Base-by-base conservation (phyloP, 2,329 filamentous ascomycete genomes). In the Microdochium paspali region DNA sequence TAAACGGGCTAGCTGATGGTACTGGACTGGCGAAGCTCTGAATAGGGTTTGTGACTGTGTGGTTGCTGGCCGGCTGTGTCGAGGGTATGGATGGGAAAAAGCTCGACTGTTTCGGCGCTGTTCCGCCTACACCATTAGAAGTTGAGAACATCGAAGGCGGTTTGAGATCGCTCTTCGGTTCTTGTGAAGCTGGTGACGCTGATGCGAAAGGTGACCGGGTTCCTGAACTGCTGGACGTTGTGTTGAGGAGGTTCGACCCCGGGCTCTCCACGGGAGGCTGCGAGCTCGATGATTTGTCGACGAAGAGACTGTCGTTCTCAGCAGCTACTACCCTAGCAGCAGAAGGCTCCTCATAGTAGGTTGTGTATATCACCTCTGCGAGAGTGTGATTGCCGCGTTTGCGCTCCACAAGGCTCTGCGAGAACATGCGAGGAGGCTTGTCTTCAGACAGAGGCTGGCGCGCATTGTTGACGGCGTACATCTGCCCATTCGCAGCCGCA, bases 391-490 rank as follows among this genome's bases (percentile, higher is more conserved):
- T 61, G 5, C 71, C 71, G 24, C 81, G 76, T 59, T 85, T 85
- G 44, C 66, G 66, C 60, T 84, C 81, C 7, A 85, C 80, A 15
- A 84, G 58, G 5, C 54, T 60, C 10, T 68, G 64, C 1, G 80
- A 84, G 51, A 77, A 80, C 15, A 74, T 64, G 53, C 84, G 80
- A 25, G 69, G 68, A 3, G 80, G 61, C 45, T 74, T 69, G 23
- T 71, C 71, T 47, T 74, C 72, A 15, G 71, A 67, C 10, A 79
- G 59, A 3, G 65, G 56, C 18, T 65, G 64, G 24, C 65, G 66
- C 50, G 66, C 70, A 46, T 71, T 67, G 18, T 77, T 59, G 10
- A 75, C 59, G 5, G 78, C 57, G 46, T 72, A 69, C 57, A 62
- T 55, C 50, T 63, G 47, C 51, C 62, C 54, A 51, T 63, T 48